Base-by-base conservation (phyloP, 202 grass and related monocot genomes). In the Setaria viridis region DNA sequence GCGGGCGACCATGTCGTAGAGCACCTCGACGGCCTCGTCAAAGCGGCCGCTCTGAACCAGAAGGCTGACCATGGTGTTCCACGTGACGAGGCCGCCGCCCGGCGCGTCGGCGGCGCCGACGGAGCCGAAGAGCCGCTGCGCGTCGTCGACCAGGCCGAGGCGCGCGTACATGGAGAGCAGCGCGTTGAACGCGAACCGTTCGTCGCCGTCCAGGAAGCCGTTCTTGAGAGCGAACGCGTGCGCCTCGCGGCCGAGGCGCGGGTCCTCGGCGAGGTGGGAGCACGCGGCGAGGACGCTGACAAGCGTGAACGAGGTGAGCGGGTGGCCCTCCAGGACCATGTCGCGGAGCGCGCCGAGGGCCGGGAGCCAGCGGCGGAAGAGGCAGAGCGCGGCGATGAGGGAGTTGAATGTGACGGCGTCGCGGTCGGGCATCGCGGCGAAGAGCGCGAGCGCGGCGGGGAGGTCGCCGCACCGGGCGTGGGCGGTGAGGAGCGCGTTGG, bases 161-260 rank as follows among this genome's bases (percentile, higher is more conserved):
- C 93, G 93, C 21, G 96, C 86, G 78, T 99, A 99, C 96, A 92
- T 99, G 76, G 93, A 91, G 30, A 99, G 88, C 16, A 99, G 74
- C 35, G 91, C 86, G 80, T 99, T 99, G 73, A 86, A 91, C 37
- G 88, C 79, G 84, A 95, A 94, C 3, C 84, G 82, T 62, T 92
- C 90, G 25, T 78, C 79, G 11, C 57, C 68, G 39, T 68, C 34
- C 17, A 92, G 87, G 58, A 95, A 64, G 0, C 90, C 88, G 9
- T 84, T 85, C 51, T 91, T 93, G 73, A 99, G 87, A 0, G 82
- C 93, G 64, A 89, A 99, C 1, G 81, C 90, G 79, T 99, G 96
- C 4, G 88, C 78, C 81, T 93, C 85, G 48, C 86, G 92, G 35
- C 90, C 96, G 62, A 98, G 88, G 72, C 82, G 87, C 15, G 51